Percentiles rank a stretch among this genome's conserved stretches.
Evolutionary conservation across 768 basidiomycete species (phyloP).

Genomic region (Boletellus emodensis): DNA sequence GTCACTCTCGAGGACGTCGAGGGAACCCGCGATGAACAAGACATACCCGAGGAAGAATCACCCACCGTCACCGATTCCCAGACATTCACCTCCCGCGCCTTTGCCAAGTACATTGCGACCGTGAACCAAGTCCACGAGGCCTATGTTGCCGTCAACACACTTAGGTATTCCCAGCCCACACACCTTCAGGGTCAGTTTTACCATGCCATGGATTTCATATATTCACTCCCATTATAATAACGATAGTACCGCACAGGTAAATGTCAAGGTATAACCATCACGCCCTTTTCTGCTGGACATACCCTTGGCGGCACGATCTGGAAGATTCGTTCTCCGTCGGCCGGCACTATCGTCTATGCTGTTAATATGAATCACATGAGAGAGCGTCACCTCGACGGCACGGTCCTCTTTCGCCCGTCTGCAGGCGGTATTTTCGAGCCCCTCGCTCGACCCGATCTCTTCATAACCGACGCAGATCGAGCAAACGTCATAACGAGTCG

Average conservation of each 20-base stretch:
- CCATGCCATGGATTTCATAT: background rate
- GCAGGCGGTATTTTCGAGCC: slow-evolving; percentile 83
- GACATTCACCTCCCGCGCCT: slow-evolving; percentile 23
- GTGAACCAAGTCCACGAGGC: slow-evolving; percentile 86
- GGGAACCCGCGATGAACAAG: slow-evolving; percentile 71
- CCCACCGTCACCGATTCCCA: slow-evolving; percentile 20
- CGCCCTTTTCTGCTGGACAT: slow-evolving; percentile 93
- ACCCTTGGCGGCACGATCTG: slow-evolving; percentile 95
- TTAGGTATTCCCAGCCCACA: slow-evolving; percentile 93
- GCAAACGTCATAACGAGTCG: slow-evolving; percentile 80
- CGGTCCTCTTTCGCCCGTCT: slow-evolving; percentile 73
- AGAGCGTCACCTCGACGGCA: slow-evolving; percentile 93
- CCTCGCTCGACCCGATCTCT: slow-evolving; percentile 82
- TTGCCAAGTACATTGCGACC: slow-evolving; percentile 64
- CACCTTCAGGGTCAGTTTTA: slow-evolving; percentile 77
- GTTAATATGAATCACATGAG: slow-evolving; percentile 95
- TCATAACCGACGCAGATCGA: slow-evolving; percentile 91
- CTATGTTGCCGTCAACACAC: slow-evolving; percentile 85
- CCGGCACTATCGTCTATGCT: slow-evolving; percentile 93
- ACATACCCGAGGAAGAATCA: slow-evolving; percentile 38
- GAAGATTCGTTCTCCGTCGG: slow-evolving; percentile 97
- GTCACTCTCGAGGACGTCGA: slow-evolving; percentile 88
- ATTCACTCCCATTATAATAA: background rate
- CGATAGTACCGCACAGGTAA: slow-evolving; percentile 50
- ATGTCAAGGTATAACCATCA: slow-evolving; percentile 89